Base-by-base conservation (phyloP, 306 rosid species). In the Potentilla sterilis region DNA sequence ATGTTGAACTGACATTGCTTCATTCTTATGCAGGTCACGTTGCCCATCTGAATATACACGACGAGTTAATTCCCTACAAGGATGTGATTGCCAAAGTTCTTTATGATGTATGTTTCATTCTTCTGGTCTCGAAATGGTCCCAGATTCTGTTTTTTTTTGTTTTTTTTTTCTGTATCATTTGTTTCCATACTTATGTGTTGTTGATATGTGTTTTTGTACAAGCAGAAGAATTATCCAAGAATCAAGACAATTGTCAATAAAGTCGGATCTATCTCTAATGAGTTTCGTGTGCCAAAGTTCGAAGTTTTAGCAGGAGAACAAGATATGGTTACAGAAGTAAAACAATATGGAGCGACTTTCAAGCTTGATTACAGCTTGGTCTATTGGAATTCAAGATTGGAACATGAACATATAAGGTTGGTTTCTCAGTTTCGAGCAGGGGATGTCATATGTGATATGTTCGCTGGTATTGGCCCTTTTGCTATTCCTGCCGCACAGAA, bases 351-450 rank as follows among this genome's bases (percentile, higher is more conserved):
- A 13, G 92, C 96, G 38, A 89, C 88, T 75, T 95, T 92, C 77
- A 89, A 81, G 96, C 96, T 95, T 74, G 98, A 95, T 82, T 95
- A 90, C 78, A 75, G 98, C 67, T 85, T 89, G 86, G 98, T 95
- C 74, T 95, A 92, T 77, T 95, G 98, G 98, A 95, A 92, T 86
- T 92, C 98, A 51, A 92, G 98, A 81, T 85, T 95, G 85, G 98
- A 95, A 83, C 97, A 92, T 80, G 98, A 95, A 82, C 98, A 95
- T 84, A 85, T 58, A 76, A 85, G 97, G 81, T 75, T 95, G 78
- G 96, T 89, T 87, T 95, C 98, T 54, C 79, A 84, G 83, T 95
- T 95, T 80, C 81, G 48, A 82, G 87, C 88, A 49, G 98, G 96
- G 81, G 97, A 95, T 76, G 74, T 74, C 67, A 82, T 92, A 66